Evolutionary conservation across 495 filamentous ascomycete genomes (phyloP).

Genomic region (Penicillium lividum): DNA sequence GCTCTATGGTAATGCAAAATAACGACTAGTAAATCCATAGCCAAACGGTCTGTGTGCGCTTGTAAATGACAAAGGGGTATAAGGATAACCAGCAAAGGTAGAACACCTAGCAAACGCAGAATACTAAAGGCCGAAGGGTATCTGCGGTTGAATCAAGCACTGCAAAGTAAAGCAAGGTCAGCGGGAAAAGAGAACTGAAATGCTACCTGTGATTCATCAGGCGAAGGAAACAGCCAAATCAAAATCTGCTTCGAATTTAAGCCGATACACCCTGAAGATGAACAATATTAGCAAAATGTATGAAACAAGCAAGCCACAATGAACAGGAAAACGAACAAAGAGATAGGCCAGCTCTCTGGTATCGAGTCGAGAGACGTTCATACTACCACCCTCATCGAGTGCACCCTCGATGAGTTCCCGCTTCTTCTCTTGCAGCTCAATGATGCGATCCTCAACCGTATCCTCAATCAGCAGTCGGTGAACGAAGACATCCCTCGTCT

Average conservation of each 20-base stretch:
- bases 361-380: constrained; percentile 62
- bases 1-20: neutral
- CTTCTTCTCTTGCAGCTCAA: constrained; percentile 84
- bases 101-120: neutral
- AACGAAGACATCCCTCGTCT: constrained; percentile 71
- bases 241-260: neutral
- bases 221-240: neutral
- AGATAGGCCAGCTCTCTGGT: constrained; percentile 67
- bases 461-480: constrained; percentile 75
- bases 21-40: neutral
- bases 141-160: neutral
- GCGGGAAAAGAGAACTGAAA: neutral
- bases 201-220: neutral
- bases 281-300: neutral
- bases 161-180: neutral
- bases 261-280: neutral
- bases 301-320: neutral
- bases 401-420: constrained; percentile 74
- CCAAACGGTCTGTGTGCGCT: neutral
- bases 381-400: constrained; percentile 74
- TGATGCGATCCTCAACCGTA: constrained; percentile 90
- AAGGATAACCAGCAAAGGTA: neutral
- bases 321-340: constrained; percentile 54
- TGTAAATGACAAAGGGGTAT: neutral
- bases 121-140: neutral